phyloP scores from a whole-genome alignment of 768 basidiomycete species.

The Termitomyces sp. region DNA sequence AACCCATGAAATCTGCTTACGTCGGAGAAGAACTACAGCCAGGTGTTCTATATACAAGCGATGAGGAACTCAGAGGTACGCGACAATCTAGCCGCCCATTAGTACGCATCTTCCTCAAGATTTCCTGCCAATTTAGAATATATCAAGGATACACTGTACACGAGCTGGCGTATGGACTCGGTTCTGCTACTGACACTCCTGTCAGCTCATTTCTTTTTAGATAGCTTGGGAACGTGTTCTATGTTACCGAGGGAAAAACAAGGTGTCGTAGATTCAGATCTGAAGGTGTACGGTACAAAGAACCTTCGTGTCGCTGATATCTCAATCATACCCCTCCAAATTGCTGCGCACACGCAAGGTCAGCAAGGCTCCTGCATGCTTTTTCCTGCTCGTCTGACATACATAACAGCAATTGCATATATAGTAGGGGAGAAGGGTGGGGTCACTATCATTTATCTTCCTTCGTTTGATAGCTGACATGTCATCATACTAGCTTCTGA shows the following conservation, averaged over 20 bases:
- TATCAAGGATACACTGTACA: conserved; percentile 2
- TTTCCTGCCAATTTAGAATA: conserved; percentile 14
- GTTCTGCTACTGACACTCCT: background rate
- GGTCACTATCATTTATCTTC: background rate
- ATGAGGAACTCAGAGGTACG: conserved; percentile 28
- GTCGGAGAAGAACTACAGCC: conserved; percentile 17
- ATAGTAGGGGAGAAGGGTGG: conserved; percentile 43
- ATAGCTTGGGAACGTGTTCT: conserved; percentile 42
- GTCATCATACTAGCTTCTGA: background rate
- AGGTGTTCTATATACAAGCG: conserved; percentile 22
- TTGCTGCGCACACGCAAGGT: conserved; percentile 44
- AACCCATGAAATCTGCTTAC: conserved; percentile 16
- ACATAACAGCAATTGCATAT: conserved; percentile 32
- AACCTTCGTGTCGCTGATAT: conserved; percentile 53
- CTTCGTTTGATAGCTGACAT: background rate
- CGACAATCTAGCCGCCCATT: background rate
- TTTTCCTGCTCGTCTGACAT: background rate
- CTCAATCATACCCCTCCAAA: conserved; percentile 47
- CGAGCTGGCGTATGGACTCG: conserved; percentile 7
- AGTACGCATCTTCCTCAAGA: background rate
- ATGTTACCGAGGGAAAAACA: conserved; percentile 47
- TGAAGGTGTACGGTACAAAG: conserved; percentile 52
- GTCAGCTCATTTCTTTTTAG: conserved; percentile 17
- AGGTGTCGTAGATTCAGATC: conserved; percentile 44
- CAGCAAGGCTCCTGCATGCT: conserved; percentile 1